Conservation (phyloP, 306 rosid species). For the Pterocarpus santalinus region DNA sequence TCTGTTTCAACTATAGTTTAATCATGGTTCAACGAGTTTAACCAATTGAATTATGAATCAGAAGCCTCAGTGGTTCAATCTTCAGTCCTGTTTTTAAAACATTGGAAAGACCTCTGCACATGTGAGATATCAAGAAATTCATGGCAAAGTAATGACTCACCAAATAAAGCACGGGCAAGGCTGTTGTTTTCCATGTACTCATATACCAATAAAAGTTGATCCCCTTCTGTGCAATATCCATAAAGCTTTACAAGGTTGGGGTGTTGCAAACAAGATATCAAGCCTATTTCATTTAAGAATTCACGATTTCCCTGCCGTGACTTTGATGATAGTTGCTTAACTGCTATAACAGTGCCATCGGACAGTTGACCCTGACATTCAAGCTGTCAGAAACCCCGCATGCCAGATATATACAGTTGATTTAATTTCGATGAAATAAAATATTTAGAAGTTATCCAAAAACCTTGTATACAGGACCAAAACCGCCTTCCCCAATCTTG, state of each 20-base stretch:
- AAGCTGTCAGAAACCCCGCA: conserved; percentile 9
- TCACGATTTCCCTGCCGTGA: conserved; percentile 84
- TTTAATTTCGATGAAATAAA: conserved; percentile 20
- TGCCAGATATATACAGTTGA: conserved; percentile 28
- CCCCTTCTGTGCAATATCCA: conserved; percentile 78
- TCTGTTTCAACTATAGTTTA: no score
- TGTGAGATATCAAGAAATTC: conserved; percentile 15
- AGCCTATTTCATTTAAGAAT: conserved; percentile 78
- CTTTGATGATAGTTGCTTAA: conserved; percentile 75
- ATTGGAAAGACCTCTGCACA: background rate
- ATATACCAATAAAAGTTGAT: conserved; percentile 71
- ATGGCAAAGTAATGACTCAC: conserved; percentile 51
- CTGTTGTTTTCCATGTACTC: conserved; percentile 84
- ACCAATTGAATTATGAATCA: no score
- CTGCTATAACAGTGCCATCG: conserved; percentile 74
- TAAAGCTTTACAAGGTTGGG: conserved; percentile 84
- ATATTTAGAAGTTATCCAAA: conserved; percentile 4
- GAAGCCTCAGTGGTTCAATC: background rate
- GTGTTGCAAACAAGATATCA: conserved; percentile 76
- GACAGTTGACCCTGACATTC: conserved; percentile 67
- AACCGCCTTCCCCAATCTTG: conserved; percentile 83
- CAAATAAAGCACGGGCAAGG: conserved; percentile 74
- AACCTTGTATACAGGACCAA: conserved; percentile 80
- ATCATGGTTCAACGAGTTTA: no score
- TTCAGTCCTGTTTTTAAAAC: background rate